Conservation (phyloP, 495 filamentous ascomycete species). For the Neurospora sp. region DNA sequence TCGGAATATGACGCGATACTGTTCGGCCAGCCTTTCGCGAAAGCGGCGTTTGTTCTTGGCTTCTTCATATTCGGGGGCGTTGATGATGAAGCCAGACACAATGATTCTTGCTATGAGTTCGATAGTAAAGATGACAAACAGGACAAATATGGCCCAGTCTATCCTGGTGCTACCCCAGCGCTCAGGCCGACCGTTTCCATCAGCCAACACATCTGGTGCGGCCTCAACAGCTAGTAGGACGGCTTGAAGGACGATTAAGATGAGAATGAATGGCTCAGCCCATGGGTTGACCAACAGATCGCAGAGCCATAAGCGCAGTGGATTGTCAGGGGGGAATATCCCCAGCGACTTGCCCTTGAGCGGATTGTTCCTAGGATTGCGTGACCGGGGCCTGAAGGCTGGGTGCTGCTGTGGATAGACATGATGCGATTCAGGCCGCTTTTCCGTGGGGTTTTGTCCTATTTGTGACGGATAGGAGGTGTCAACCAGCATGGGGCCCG, state of each 20-base stretch:
- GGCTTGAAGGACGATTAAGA: slow-evolving; percentile 82
- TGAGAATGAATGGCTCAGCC: slow-evolving; percentile 76
- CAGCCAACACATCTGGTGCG: slow-evolving; percentile 51
- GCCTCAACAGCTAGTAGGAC: slow-evolving; percentile 78
- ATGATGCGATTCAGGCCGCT: slow-evolving; percentile 31
- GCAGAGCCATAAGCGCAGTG: slow-evolving; percentile 63
- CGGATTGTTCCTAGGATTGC: slow-evolving; percentile 58
- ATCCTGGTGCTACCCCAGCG: slow-evolving; percentile 59
- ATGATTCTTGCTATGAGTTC: slow-evolving; percentile 74
- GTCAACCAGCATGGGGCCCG: slow-evolving; percentile 44
- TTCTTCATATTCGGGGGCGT: slow-evolving; percentile 76
- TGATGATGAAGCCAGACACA: slow-evolving; percentile 86
- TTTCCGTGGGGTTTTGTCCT: slow-evolving; percentile 36
- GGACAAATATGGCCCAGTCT: slow-evolving; percentile 68
- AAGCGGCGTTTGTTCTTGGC: slow-evolving; percentile 62
- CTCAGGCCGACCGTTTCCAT: slow-evolving; percentile 34
- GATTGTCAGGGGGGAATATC: slow-evolving; percentile 69
- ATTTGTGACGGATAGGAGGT: slow-evolving; percentile 38
- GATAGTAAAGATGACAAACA: slow-evolving; percentile 86
- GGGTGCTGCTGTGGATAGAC: slow-evolving; percentile 13
- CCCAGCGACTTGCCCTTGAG: slow-evolving; percentile 80
- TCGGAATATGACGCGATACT: slow-evolving; percentile 66
- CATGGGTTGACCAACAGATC: slow-evolving; percentile 81
- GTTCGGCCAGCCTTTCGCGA: slow-evolving; percentile 60
- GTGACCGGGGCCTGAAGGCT: slow-evolving; percentile 22